Conservation (phyloP, 2,329 filamentous ascomycete genomes). For the Calonectria henricotiae region DNA sequence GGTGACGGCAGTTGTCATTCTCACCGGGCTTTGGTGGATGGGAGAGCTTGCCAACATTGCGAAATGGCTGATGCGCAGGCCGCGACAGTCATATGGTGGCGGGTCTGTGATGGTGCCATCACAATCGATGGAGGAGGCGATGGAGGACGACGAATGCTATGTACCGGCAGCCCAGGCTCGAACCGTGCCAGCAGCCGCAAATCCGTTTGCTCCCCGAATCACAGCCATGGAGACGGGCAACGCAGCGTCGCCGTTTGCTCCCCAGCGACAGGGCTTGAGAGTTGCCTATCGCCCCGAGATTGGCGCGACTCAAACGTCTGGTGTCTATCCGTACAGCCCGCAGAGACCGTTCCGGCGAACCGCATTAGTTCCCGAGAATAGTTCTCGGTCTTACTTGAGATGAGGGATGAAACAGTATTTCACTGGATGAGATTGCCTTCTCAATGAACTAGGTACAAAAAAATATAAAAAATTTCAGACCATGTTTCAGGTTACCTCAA, state of each 20-base stretch:
- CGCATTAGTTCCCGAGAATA: not conserved
- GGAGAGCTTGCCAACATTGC: slow-evolving; percentile 60
- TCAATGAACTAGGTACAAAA: not conserved
- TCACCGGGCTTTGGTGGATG: slow-evolving; percentile 62
- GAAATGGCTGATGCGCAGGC: slow-evolving; percentile 52
- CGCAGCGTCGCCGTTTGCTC: not conserved
- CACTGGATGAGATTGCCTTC: not conserved
- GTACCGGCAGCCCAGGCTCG: not conserved
- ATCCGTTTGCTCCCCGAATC: not conserved
- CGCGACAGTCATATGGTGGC: slow-evolving; percentile 29
- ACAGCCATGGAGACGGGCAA: not conserved
- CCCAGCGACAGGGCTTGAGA: not conserved
- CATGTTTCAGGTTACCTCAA: slow-evolving; percentile 36
- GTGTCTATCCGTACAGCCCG: not conserved
- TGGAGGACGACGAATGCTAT: not conserved
- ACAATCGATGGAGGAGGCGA: slow-evolving; percentile 30
- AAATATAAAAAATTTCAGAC: not conserved
- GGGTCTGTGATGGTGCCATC: slow-evolving; percentile 31
- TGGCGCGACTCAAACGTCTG: not conserved
- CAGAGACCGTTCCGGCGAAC: not conserved
- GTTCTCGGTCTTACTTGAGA: not conserved
- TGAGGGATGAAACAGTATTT: not conserved
- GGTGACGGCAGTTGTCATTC: slow-evolving; percentile 62
- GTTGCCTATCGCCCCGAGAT: not conserved
- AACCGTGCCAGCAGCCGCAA: not conserved